Evolutionary conservation across 257 asterid species (phyloP).

Genomic region (Gardenia jasminoides): DNA sequence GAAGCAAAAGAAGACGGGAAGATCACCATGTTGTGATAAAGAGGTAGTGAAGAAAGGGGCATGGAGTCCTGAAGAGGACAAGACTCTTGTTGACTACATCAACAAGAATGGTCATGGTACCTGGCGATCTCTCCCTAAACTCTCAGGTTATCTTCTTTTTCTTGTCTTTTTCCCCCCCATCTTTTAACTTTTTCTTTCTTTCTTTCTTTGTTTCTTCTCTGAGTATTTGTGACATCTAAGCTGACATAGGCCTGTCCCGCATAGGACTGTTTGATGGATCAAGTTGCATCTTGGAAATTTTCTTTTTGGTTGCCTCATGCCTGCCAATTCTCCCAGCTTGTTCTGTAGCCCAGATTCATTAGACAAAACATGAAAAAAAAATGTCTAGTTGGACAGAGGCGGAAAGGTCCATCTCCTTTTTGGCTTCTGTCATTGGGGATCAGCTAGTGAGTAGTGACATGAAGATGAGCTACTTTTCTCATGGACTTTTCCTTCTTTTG

Average conservation of each 20-base stretch:
- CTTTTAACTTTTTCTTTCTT: not conserved
- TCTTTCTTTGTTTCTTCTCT: not conserved
- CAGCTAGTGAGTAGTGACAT: not conserved
- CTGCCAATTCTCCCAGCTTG: not conserved
- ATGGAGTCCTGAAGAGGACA: slow-evolving; percentile 77
- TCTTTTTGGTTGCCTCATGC: not conserved
- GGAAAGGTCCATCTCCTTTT: not conserved
- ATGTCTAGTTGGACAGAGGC: not conserved
- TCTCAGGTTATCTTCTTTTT: slow-evolving; percentile 39
- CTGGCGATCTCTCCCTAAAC: slow-evolving; percentile 72
- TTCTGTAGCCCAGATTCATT: not conserved
- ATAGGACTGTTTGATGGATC: not conserved
- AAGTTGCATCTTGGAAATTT: not conserved
- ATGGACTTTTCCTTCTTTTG: not conserved
- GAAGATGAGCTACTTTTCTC: not conserved
- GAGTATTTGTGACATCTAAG: not conserved
- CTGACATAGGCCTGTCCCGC: not conserved
- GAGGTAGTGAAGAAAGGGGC: slow-evolving; percentile 58
- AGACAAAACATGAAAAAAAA: not conserved
- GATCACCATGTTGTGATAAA: slow-evolving; percentile 53
- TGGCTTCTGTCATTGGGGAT: not conserved
- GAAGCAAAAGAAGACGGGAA: slow-evolving; percentile 30
- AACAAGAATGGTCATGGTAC: slow-evolving; percentile 53
- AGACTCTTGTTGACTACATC: slow-evolving; percentile 61
- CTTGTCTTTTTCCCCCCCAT: slow-evolving; percentile 2